These are phyloP conservation scores for Leucocoprinus sp. DNA, from an alignment of 768 basidiomycete genomes.

Conservation along the genomic window DNA sequence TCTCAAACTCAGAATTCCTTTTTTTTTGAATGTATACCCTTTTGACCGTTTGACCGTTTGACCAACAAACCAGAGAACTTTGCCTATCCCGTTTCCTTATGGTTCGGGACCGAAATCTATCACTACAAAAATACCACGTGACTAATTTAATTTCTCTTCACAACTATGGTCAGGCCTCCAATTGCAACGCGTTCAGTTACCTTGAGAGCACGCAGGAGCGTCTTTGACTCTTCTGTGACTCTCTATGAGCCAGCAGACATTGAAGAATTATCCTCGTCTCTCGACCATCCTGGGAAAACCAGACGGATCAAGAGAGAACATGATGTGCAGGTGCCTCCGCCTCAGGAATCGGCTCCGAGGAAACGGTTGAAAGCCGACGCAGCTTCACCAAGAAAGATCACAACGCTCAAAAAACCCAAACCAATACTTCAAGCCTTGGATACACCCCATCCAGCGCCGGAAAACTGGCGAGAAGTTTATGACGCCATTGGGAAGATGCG, in stretches of 20 bases:
- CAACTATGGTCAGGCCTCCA: not conserved
- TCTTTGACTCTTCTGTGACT: not conserved
- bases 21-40: too few species aligned
- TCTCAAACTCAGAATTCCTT: conserved; percentile 42
- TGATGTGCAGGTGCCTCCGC: not conserved
- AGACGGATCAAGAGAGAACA: conserved; percentile 5
- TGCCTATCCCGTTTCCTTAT: not conserved
- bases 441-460: conserved; percentile 60
- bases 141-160: not conserved
- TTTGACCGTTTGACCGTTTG: too few species aligned
- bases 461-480: conserved; percentile 62
- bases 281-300: not conserved
- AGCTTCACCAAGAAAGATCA: conserved; percentile 1
- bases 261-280: not conserved
- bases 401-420: conserved; percentile 38
- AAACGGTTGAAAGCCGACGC: conserved; percentile 4
- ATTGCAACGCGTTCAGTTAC: conserved; percentile 6
- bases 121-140: too few species aligned
- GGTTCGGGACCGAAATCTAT: not conserved
- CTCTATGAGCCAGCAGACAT: conserved; percentile 5
- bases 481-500: conserved; percentile 72
- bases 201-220: conserved; percentile 6
- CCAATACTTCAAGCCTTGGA: conserved; percentile 44
- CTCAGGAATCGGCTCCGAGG: not conserved
- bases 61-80: not conserved